phyloP scores from a whole-genome alignment of 345 rosid species.

The Anacardium occidentale region DNA sequence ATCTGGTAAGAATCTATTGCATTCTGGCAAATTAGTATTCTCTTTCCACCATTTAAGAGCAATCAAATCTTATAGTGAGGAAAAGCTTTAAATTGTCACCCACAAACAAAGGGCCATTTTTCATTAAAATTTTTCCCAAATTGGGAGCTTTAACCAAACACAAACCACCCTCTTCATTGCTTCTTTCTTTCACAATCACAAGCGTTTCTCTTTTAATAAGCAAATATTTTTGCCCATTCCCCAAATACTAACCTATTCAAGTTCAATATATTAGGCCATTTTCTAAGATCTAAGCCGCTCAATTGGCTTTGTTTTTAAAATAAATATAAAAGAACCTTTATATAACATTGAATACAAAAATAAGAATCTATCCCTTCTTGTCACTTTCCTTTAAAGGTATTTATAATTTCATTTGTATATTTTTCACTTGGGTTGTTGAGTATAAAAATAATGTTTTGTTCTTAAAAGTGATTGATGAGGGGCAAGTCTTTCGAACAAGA shows the following conservation, averaged over 20 bases:
- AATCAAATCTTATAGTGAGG: too few species aligned
- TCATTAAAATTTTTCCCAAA: background rate
- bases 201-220: background rate
- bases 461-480: background rate
- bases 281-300: too few species aligned
- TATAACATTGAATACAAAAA: too few species aligned
- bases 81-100: background rate
- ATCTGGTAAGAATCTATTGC: too few species aligned
- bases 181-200: background rate
- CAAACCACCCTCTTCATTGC: background rate
- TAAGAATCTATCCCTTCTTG: too few species aligned
- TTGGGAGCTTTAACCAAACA: background rate
- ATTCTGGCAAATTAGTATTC: too few species aligned
- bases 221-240: background rate
- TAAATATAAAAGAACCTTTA: too few species aligned
- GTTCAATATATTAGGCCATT: background rate
- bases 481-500: background rate
- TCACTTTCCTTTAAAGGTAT: too few species aligned
- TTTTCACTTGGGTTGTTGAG: background rate
- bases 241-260: background rate
- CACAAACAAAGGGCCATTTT: background rate
- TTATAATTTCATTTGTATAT: background rate
- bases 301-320: too few species aligned
- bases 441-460: background rate
- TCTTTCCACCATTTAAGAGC: too few species aligned